phyloP scores from a whole-genome alignment of 2,329 filamentous ascomycete genomes.

The Penicillium psychrosexuale region DNA sequence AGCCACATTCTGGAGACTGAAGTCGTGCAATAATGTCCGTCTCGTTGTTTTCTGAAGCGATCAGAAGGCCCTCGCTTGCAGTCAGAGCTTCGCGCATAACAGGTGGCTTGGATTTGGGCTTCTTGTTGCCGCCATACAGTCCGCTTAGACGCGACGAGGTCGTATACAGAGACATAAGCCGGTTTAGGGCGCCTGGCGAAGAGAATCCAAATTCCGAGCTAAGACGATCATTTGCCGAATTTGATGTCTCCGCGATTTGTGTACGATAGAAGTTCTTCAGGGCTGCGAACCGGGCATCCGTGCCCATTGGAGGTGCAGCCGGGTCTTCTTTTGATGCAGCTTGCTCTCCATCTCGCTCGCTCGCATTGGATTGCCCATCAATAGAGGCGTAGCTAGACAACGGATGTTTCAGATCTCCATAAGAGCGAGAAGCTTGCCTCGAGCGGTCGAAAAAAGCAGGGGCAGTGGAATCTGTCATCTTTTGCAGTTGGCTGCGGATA shows the following conservation, averaged over 20 bases:
- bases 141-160: conserved; percentile 52
- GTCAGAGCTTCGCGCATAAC: conserved; percentile 77
- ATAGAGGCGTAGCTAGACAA: conserved; percentile 36
- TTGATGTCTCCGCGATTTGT: conserved; percentile 65
- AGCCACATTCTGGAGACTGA: conserved; percentile 52
- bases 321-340: conserved; percentile 35
- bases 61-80: conserved; percentile 67
- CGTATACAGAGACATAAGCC: conserved; percentile 90
- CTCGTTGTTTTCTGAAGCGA: conserved; percentile 60
- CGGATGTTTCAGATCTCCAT: conserved; percentile 37
- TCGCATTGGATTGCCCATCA: conserved; percentile 31
- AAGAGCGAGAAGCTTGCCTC: conserved; percentile 40
- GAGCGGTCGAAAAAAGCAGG: conserved; percentile 24
- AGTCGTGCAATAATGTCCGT: conserved; percentile 59
- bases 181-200: conserved; percentile 76
- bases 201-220: conserved; percentile 55
- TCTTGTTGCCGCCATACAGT: conserved; percentile 56
- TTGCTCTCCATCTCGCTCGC: conserved; percentile 31
- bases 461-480: conserved; percentile 54
- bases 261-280: conserved; percentile 77
- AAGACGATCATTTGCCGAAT: conserved; percentile 51
- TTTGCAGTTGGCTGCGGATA: conserved; percentile 75
- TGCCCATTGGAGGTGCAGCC: conserved; percentile 46
- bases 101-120: conserved; percentile 63
- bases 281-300: conserved; percentile 69